phyloP scores from a whole-genome alignment of 345 rosid species.

The Acer saccharum region DNA sequence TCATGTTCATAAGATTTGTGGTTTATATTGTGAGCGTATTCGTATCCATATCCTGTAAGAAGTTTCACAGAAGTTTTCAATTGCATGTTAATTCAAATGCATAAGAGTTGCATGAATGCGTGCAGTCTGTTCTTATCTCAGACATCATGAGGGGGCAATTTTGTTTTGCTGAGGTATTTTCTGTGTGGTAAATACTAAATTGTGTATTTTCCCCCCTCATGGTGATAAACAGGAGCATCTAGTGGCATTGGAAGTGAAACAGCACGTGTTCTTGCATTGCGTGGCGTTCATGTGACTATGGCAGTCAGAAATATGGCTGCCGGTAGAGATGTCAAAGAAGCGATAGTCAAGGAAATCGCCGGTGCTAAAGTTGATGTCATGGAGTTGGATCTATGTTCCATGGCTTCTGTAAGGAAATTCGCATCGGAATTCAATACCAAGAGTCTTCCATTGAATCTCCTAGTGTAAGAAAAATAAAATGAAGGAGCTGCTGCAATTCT shows the following conservation, averaged over 20 bases:
- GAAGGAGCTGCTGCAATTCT: neutral
- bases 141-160: too few relatives aligned
- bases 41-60: neutral
- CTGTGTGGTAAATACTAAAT: neutral
- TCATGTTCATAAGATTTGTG: neutral
- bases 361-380: constrained; percentile 64
- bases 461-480: constrained; percentile 44
- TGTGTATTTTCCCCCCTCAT: neutral
- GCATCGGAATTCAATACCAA: constrained; percentile 52
- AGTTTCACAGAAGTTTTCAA: neutral
- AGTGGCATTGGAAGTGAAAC: constrained; percentile 83
- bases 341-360: constrained; percentile 55
- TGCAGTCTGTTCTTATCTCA: neutral
- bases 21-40: neutral
- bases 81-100: neutral
- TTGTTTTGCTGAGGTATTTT: neutral
- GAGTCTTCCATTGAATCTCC: constrained; percentile 62
- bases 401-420: constrained; percentile 65
- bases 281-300: constrained; percentile 74
- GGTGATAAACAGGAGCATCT: constrained; percentile 57
- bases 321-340: constrained; percentile 55
- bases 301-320: constrained; percentile 63
- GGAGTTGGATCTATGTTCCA: constrained; percentile 81
- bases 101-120: neutral
- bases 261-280: constrained; percentile 70